These are phyloP conservation scores for Thelephora terrestris DNA, from an alignment of 1,284 basidiomycete species.

Conservation along the genomic window DNA sequence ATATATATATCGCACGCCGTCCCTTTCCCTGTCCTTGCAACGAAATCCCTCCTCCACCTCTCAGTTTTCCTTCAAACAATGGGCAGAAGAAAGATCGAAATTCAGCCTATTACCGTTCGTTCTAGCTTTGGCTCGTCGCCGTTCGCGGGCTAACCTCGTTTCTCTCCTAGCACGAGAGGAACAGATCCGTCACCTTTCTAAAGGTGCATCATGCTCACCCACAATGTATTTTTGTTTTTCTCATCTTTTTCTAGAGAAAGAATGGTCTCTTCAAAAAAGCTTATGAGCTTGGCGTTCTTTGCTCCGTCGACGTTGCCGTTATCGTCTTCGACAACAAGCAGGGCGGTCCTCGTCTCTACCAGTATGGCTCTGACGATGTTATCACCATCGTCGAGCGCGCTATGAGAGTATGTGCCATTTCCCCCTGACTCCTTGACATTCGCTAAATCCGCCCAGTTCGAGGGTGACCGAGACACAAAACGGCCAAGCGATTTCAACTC, in stretches of 20 bases:
- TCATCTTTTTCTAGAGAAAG: conserved; percentile 46
- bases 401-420: conserved; percentile 28
- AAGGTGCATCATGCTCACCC: conserved; percentile 43
- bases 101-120: conserved; percentile 74
- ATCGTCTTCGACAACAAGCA: conserved; percentile 50
- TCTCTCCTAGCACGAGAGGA: conserved; percentile 68
- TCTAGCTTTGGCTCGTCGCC: conserved; percentile 8
- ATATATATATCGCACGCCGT: conserved; percentile 9
- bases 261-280: conserved; percentile 88
- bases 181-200: conserved; percentile 83
- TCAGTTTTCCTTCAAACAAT: conserved; percentile 26
- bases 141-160: conserved; percentile 1
- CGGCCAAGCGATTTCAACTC: conserved; percentile 34
- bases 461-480: conserved; percentile 38
- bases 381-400: conserved; percentile 37
- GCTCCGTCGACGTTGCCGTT: conserved; percentile 59
- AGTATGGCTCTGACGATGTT: conserved; percentile 46
- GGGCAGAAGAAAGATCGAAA: conserved; percentile 87
- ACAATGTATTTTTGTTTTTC: conserved; percentile 15
- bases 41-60: not conserved
- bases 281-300: conserved; percentile 77
- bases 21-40: not conserved
- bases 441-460: conserved; percentile 26
- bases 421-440: not conserved
- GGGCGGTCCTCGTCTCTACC: conserved; percentile 49